phyloP scores from a whole-genome alignment of 768 basidiomycete genomes.

The Hydnomerulius pinastri region DNA sequence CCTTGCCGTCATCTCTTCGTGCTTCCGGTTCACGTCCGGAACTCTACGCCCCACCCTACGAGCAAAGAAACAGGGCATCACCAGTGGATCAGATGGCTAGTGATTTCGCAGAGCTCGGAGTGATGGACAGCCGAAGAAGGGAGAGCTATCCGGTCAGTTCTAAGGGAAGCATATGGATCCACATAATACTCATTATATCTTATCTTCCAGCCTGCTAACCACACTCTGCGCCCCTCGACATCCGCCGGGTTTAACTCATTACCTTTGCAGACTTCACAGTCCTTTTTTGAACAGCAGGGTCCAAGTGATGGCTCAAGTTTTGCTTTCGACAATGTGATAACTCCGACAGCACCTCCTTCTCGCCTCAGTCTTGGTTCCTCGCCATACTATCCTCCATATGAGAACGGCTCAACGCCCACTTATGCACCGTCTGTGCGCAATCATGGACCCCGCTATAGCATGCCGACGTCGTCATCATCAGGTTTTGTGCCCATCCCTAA shows the following conservation, averaged over 20 bases:
- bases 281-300: slow-evolving; percentile 40
- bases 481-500: slow-evolving; percentile 63
- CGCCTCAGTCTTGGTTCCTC: slow-evolving; percentile 34
- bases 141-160: slow-evolving; percentile 62
- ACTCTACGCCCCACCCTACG: slow-evolving; percentile 76
- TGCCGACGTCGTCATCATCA: slow-evolving; percentile 67
- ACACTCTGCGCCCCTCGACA: slow-evolving; percentile 40
- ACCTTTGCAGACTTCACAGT: slow-evolving; percentile 35
- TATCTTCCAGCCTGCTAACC: slow-evolving; percentile 31
- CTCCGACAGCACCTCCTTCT: slow-evolving; percentile 39
- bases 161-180: too few relatives aligned
- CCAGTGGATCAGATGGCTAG: slow-evolving; percentile 57
- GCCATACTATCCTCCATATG: slow-evolving; percentile 49
- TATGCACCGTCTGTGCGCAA: slow-evolving; percentile 37
- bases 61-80: slow-evolving; percentile 46
- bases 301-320: slow-evolving; percentile 34
- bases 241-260: slow-evolving; percentile 36
- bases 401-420: slow-evolving; percentile 34
- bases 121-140: slow-evolving; percentile 51
- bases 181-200: slow-evolving; percentile 15
- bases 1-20: slow-evolving; percentile 60
- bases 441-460: slow-evolving; percentile 64
- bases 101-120: slow-evolving; percentile 66
- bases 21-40: slow-evolving; percentile 66
- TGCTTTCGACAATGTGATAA: slow-evolving; percentile 41